Conservation (phyloP, 1,139 yeast species). For the Yamadazyma songkhlaensis region DNA sequence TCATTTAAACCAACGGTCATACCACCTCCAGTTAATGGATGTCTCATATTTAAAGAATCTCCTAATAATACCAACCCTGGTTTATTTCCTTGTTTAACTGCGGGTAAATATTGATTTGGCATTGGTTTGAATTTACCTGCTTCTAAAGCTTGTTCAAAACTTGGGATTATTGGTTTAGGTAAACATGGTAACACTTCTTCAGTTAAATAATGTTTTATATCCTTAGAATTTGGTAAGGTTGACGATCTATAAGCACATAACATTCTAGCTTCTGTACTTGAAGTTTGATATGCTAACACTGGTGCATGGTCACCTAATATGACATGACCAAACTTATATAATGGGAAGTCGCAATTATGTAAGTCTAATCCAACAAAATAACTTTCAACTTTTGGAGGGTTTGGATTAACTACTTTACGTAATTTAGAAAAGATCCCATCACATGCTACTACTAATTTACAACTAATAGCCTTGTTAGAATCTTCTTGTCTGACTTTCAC, state of each 20-base stretch:
- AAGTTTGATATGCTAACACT: constrained; percentile 80
- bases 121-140: constrained; percentile 65
- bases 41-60: constrained; percentile 96
- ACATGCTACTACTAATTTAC: constrained; percentile 71
- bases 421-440: constrained; percentile 96
- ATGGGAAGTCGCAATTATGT: constrained; percentile 69
- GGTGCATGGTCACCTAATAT: constrained; percentile 87
- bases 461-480: constrained; percentile 37
- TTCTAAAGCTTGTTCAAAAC: constrained; percentile 50
- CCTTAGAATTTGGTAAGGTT: constrained; percentile 70
- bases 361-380: constrained; percentile 85
- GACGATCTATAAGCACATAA: constrained; percentile 81
- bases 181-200: constrained; percentile 62
- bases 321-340: constrained; percentile 82
- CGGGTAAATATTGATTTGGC: constrained; percentile 94
- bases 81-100: constrained; percentile 54
- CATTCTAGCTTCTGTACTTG: constrained; percentile 79
- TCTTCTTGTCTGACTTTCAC: constrained; percentile 43
- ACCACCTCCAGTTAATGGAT: constrained; percentile 98
- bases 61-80: constrained; percentile 87
- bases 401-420: constrained; percentile 64
- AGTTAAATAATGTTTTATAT: constrained; percentile 58
- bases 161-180: constrained; percentile 63
- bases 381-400: constrained; percentile 68
- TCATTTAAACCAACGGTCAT: constrained; percentile 97